Evolutionary conservation across 345 rosid genomes (phyloP), one percentile per base, ranked within the genome.

Genomic region (Laguncularia racemosa): DNA sequence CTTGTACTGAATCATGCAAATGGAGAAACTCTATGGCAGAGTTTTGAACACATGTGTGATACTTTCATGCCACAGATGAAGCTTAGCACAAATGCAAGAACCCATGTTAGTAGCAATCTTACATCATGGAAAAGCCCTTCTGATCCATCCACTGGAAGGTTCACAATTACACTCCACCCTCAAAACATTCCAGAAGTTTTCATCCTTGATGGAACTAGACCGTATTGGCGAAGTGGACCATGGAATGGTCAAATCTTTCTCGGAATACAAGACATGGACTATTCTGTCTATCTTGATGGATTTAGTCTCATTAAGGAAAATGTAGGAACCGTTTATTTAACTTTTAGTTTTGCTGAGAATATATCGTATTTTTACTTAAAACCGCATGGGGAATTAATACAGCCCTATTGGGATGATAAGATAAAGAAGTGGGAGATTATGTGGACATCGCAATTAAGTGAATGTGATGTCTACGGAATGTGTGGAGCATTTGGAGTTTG

Each of bases 181-280:
- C 47, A 8, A 9, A 66, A 71, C 15, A 65, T 67, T 54, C 76
- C 76, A 1, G 72, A 75, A 51, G 46, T 40, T 20, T 51, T 75
- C 11, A 21, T 78, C 12, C 71, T 84, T 89, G 82, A 86, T 0
- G 75, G 67, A 20, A 58, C 44, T 6, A 28, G 14, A 7, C 76
- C 76, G 0, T 46, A 48, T 6, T 82, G 83, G 89, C 72, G 83
- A 16, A 73, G 78, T 20, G 87, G 85, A 13, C 85, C 85, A 0
- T 86, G 91, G 95, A 76, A 76, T 56, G 78, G 83, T 66, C 73
- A 64, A 59, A 18, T 19, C n/a, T 74, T 78, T 49, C 48, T 63
- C 7, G 53, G 62, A 26, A 2, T 52, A n/a, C 47, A 56, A 16
- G 0, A 13, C 2, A 44, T 64, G 53, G n/a, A n/a, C 6, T 5